Evolutionary conservation across 768 basidiomycete species (phyloP).

Genomic region (Lactarius trivialis): DNA sequence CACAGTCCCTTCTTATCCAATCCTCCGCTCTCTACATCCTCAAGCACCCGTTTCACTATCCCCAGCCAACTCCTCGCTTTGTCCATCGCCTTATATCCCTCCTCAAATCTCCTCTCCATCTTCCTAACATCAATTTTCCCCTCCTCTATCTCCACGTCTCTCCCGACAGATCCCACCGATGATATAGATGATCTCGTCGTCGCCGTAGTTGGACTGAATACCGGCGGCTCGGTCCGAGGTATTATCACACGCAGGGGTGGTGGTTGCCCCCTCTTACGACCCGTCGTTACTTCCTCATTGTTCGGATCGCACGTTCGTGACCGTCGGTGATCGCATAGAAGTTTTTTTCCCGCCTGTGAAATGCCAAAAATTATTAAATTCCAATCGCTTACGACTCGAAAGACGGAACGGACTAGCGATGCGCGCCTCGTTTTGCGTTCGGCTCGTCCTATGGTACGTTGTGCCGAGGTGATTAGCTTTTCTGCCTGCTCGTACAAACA

Average conservation of each 20-base stretch:
- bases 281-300: neutral
- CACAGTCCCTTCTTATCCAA: slow-evolving; percentile 27
- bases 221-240: slow-evolving; percentile 12
- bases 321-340: slow-evolving; percentile 15
- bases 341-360: slow-evolving; percentile 6
- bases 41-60: slow-evolving; percentile 57
- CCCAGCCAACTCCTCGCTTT: slow-evolving; percentile 51
- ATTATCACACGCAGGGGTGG: slow-evolving; percentile 11
- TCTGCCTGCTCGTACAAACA: slow-evolving; percentile 6
- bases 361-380: neutral
- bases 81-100: slow-evolving; percentile 60
- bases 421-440: slow-evolving; percentile 18
- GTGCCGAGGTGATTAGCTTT: slow-evolving; percentile 9
- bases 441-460: slow-evolving; percentile 12
- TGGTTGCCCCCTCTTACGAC: neutral
- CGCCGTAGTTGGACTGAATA: slow-evolving; percentile 18
- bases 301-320: neutral
- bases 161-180: slow-evolving; percentile 44
- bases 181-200: slow-evolving; percentile 40
- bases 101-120: slow-evolving; percentile 49
- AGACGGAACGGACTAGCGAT: slow-evolving; percentile 17
- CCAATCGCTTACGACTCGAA: neutral
- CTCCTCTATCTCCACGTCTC: slow-evolving; percentile 49
- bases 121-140: slow-evolving; percentile 61
- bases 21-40: slow-evolving; percentile 30